Conservation (phyloP, 2,329 filamentous ascomycete genomes). For the Aspergillus pseudonomiae region DNA sequence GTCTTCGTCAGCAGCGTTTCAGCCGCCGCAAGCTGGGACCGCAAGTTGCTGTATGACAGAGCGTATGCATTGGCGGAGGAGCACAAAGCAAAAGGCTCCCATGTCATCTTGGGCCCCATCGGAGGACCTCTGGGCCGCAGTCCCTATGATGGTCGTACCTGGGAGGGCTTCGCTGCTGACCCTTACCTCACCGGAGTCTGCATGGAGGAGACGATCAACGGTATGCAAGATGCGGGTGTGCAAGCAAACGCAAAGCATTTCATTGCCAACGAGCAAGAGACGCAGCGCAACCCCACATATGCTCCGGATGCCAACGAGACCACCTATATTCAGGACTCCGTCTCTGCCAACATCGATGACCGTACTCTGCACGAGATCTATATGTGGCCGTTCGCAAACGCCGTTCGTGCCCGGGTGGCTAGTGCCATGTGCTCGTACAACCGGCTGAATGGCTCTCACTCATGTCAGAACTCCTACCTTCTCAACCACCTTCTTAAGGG, state of each 20-base stretch:
- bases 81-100: conserved; percentile 36
- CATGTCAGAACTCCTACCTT: conserved; percentile 51
- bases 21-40: conserved; percentile 64
- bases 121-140: conserved; percentile 47
- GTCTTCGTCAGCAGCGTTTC: conserved; percentile 76
- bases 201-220: conserved; percentile 50
- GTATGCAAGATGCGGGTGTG: conserved; percentile 58
- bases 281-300: conserved; percentile 38
- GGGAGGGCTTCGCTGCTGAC: conserved; percentile 50
- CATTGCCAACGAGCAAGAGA: conserved; percentile 71
- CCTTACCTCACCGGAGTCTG: conserved; percentile 48
- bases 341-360: conserved; percentile 63
- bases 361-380: conserved; percentile 76
- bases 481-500: conserved; percentile 53
- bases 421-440: conserved; percentile 51
- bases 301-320: conserved; percentile 50
- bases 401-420: conserved; percentile 65
- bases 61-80: conserved; percentile 60
- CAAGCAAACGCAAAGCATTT: conserved; percentile 38
- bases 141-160: conserved; percentile 21
- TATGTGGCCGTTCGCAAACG: conserved; percentile 75
- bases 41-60: conserved; percentile 56
- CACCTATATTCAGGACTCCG: conserved; percentile 24
- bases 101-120: conserved; percentile 48
- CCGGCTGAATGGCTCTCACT: conserved; percentile 50